Conservation (phyloP, 805 yeast genomes). For the Nakazawaea populi region DNA sequence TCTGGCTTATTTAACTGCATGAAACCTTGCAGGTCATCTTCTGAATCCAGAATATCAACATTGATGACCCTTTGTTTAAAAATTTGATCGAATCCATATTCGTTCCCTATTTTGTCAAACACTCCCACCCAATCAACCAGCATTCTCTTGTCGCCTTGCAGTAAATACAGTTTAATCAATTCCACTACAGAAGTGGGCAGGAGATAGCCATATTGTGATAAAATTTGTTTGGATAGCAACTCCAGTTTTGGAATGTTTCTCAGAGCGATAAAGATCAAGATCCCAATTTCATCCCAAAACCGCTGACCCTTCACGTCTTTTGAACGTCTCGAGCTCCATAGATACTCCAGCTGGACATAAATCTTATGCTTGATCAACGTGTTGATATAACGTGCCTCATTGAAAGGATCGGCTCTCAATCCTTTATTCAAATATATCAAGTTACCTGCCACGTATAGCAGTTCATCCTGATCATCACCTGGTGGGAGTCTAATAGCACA, state of each 20-base stretch:
- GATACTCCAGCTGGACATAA: conserved; percentile 27
- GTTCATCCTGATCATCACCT: conserved; percentile 18
- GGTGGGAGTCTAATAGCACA: conserved; percentile 30
- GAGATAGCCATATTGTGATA: conserved; percentile 25
- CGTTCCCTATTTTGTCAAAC: neutral
- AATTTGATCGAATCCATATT: conserved; percentile 5
- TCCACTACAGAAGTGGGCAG: conserved; percentile 29
- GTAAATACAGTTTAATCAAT: conserved; percentile 19
- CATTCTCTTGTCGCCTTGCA: neutral
- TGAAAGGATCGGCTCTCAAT: conserved; percentile 43
- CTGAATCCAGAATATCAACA: neutral
- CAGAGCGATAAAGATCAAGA: conserved; percentile 30
- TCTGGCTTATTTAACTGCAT: conserved; percentile 1
- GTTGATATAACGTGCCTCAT: conserved; percentile 44
- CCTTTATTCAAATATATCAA: conserved; percentile 34
- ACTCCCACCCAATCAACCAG: conserved; percentile 1
- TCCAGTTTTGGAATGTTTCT: conserved; percentile 31
- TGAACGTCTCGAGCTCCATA: conserved; percentile 28
- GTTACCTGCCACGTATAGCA: conserved; percentile 34
- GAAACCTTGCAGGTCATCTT: neutral
- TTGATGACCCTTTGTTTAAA: neutral
- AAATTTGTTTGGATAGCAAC: conserved; percentile 22
- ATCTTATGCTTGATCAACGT: conserved; percentile 30
- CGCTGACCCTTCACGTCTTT: conserved; percentile 32
- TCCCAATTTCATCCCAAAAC: conserved; percentile 51